Evolutionary conservation across 179 eudicot genomes (phyloP), one percentile per base, ranked within the genome.

Genomic region (Beta corolliflora): DNA sequence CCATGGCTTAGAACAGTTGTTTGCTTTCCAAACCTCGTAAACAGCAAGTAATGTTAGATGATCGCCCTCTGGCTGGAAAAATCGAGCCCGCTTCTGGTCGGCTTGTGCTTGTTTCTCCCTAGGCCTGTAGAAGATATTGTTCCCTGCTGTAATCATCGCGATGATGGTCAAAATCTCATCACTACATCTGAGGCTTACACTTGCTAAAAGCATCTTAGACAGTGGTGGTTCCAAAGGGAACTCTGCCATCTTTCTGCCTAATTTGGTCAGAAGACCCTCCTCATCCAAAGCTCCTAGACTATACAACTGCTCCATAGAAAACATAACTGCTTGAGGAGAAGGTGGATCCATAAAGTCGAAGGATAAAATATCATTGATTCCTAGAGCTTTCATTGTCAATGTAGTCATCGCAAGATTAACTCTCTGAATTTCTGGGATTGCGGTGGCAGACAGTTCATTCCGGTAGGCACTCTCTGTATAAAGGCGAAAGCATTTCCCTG

Each of bases 341-440:
- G 99, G 99, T 9, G 99, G 97, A 81, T 95, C 99, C 99, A 95
- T 95, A 78, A 94, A 95, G 83, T 95, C 99, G 81, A 95, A 95
- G 45, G 96, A 86, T 16, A 95, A 83, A 15, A 95, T 88, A 81
- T 95, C 98, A 84, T 95, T 94, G 19, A 95, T 94, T 3, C 98
- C 96, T 98, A 95, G 92, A 18, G 99, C 97, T 87, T 95, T 95
- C 96, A 95, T 86, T 9, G 74, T 89, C 74, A 95, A 86, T 7
- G 92, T 89, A 29, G 86, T 89, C 79, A 73, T 79, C 54, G 97
- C 99, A 76, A 95, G 97, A 86, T 95, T 95, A 69, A 91, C 92
- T 84, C 99, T 92, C 78, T 94, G 98, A 21, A 95, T 95, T 75
- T 95, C 98, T 3, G 99, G 99, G 84, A 95, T 80, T 9, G 97